phyloP scores from a whole-genome alignment of 176 grass and related monocot genomes.

The Cenchrus fungigraminus region DNA sequence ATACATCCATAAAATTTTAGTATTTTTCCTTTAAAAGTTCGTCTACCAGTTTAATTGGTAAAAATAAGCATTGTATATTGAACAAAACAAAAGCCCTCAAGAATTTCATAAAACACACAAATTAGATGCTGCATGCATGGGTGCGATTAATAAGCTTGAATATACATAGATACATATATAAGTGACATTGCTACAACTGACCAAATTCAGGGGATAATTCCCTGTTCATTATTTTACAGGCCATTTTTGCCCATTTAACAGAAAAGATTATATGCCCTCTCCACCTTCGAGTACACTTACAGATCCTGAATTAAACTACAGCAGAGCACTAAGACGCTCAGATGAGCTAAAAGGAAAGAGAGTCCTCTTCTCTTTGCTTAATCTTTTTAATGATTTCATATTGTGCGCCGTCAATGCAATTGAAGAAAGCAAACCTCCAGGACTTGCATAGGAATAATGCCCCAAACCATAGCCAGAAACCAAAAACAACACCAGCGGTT shows the following conservation, averaged over 20 bases:
- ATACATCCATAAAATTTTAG: too few relatives aligned
- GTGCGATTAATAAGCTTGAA: neutral
- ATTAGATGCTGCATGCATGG: neutral
- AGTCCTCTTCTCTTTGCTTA: neutral
- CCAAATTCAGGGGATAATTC: neutral
- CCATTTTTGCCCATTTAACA: neutral
- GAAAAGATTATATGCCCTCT: neutral
- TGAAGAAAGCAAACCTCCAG: neutral
- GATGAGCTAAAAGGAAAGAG: neutral
- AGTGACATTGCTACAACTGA: too few relatives aligned
- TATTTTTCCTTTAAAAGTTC: too few relatives aligned
- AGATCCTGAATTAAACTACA: neutral
- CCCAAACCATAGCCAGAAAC: conserved; percentile 39
- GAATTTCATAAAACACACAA: neutral
- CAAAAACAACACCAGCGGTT: conserved; percentile 20
- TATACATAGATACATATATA: neutral
- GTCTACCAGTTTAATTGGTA: neutral
- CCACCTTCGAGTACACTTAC: neutral
- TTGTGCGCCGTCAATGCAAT: neutral
- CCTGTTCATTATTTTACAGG: neutral
- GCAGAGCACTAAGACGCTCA: neutral
- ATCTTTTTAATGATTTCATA: neutral
- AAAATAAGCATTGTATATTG: neutral
- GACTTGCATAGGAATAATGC: neutral
- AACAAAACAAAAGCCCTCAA: neutral